Percentiles rank a stretch among this genome's conserved stretches.
Evolutionary conservation across 2,329 filamentous ascomycete genomes (phyloP).

Genomic region (Onygenales sp.): DNA sequence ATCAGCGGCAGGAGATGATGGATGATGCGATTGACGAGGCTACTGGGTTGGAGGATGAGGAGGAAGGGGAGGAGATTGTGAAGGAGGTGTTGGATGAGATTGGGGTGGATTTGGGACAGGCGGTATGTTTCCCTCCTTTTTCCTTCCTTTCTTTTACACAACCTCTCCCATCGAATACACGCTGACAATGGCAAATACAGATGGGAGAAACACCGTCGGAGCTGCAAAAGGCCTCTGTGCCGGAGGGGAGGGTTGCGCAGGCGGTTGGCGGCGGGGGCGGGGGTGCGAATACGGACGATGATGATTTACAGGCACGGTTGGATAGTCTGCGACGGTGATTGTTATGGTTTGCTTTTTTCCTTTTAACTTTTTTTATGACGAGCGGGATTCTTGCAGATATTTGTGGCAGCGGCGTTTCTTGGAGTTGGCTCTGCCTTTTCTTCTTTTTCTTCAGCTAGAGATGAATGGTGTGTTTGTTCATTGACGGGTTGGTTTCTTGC

Average conservation of each 20-base stretch:
- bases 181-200: constrained; percentile 39
- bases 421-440: no score
- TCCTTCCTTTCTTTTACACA: neutral
- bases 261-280: constrained; percentile 59
- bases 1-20: constrained; percentile 99
- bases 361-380: neutral
- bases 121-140: constrained; percentile 51
- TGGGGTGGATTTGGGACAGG: constrained; percentile 81
- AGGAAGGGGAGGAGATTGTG: constrained; percentile 93
- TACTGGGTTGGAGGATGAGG: constrained; percentile 81
- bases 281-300: constrained; percentile 54
- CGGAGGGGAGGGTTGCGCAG: constrained; percentile 74
- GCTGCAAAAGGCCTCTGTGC: constrained; percentile 61
- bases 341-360: neutral
- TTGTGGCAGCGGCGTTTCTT: no score
- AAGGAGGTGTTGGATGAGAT: constrained; percentile 96
- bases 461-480: no score
- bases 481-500: no score
- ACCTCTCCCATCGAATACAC: neutral
- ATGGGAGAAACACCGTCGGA: constrained; percentile 85
- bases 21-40: constrained; percentile 97
- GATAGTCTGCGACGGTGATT: constrained; percentile 64
- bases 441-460: no score
- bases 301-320: constrained; percentile 86
- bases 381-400: no score